Evolutionary conservation across 2,329 filamentous ascomycete genomes (phyloP), one percentile per base, ranked within the genome.

Genomic region (Diaporthe destruens): DNA sequence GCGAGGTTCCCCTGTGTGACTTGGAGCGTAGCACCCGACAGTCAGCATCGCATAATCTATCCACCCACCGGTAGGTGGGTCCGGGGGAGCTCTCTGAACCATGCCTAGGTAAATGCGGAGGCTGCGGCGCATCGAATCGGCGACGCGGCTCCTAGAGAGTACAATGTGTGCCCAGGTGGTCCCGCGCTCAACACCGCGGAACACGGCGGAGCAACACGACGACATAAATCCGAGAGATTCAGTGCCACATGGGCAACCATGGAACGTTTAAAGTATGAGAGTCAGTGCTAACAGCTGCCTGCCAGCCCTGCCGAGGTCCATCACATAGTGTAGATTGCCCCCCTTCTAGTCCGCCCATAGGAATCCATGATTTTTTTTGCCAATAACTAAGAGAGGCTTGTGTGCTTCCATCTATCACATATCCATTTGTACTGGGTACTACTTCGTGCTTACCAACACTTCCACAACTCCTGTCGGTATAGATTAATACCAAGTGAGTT

Each of bases 41-140:
- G 36, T 59, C 42, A 29, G 36, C 36, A 44, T 1, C 6, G 23
- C 23, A 44, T 29, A 32, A 49, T 47, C 57, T 11, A 9, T 8
- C 6, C 42, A 18, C 25, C 57, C 57, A 63, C 57, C 57, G 57
- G 57, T 3, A 14, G 7, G 57, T 63, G 57, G 57, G 57, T 16
- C 57, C 57, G 57, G 34, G n/a, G 36, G 42, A 9, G 29, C 16
- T n/a, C 1, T 29, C 36, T 25, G 23, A 49, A 16, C 32, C 25
- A 25, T n/a, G n/a, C n/a, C n/a, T n/a, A n/a, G n/a, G n/a, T 65
- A 65, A 65, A 65, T 65, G 29, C 59, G 59, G 5, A 29, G 25
- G 1, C 11, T 3, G 4, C 11, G 2, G 8, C 3, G 23, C 32
- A 3, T 47, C 2, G 11, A 4, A 2, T 47, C 6, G 2, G 23